Base-by-base conservation (phyloP, 1,139 yeast genomes). In the Blastobotrys niveus region DNA sequence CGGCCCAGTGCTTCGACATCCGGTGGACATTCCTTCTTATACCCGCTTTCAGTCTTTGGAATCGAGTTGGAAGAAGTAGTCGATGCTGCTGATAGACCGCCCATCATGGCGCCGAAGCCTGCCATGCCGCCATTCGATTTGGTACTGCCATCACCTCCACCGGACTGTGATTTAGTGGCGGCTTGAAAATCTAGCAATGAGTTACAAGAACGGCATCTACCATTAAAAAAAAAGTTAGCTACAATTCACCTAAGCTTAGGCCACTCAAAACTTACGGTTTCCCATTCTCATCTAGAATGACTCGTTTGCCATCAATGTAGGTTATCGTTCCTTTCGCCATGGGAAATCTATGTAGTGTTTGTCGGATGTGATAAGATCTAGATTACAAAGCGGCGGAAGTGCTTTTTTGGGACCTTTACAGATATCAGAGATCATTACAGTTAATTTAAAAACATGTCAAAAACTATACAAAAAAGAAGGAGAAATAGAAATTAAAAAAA, bases 161-260 rank as follows among this genome's bases (percentile, higher is more conserved):
- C 47, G 9, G 32, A 34, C 25, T 38, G 21, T 36, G 59, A 51
- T 26, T 47, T 44, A 14, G 59, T 51, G 17, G 79, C 88, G 64
- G 76, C 69, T 59, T 79, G 80, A 64, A 89, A 88, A 61, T 87
- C 96, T 34, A 78, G 61, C 36, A 88, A 63, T 0, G 87, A 66
- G 63, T 87, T 87, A 61, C 96, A 89, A 3, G 94, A 68, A 45
- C 95, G 89, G 59, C 96, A 87, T 44, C 85, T 79, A 44, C 10
- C 18, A 20, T 32, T 36, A 36, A 31, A 26, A 8, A 17, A 14
- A 9, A 24, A 12, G 19, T 34, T 34, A 36, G 27, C 43, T 38
- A 8, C 27, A 32, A 25, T 34, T 31, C 30, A 43, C 55, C n/a
- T n/a, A n/a, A n/a, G n/a, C n/a, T n/a, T n/a, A n/a, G n/a, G n/a